Evolutionary conservation across 768 basidiomycete genomes (phyloP), one percentile per base, ranked within the genome.

Genomic region (Calocybe cyanea): DNA sequence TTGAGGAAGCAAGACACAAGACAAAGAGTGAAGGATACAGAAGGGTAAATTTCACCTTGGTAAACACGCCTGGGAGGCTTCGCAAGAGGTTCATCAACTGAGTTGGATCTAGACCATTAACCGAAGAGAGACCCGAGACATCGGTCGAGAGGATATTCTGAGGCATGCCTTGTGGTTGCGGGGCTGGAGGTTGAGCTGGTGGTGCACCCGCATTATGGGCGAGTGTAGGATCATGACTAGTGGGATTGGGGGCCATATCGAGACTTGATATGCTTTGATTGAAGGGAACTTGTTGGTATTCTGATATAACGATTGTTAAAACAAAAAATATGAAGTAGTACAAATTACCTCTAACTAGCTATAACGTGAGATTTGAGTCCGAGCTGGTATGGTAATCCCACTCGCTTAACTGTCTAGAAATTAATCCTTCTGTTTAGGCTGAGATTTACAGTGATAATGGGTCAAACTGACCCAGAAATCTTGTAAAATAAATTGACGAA

Each of bases 81-180:
- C 81, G 78, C 18, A 87, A 63, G 23, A 87, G 61, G 39, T 64
- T 75, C 63, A 80, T 69, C 43, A 87, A 70, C 62, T 85, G 83
- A 24, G 69, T 68, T 17, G 73, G 68, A 57, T 81, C 77, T 38
- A 84, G 63, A 8, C 64, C 62, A 4, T 50, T 53, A 39, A 57
- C 40, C 56, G 52, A n/a, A n/a, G 41, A 64, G 52, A 25, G 57
- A 61, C 40, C 15, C 65, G 56, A 30, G 31, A 68, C 30, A 31
- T 67, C 64, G 25, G 57, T 36, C 8, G 53, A 48, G 21, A 56
- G 43, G 24, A 68, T 32, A 36, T 59, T 61, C 39, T 54, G 23
- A 18, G 64, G 40, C 28, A 65, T 28, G 13, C 58, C 62, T 6
- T 49, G 51, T 24, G 56, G 57, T 24, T 63, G 51, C 41, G 62